Evolutionary conservation across 352 stramenopile genomes (phyloP).

Genomic region (Phytophthora ohioensis): DNA sequence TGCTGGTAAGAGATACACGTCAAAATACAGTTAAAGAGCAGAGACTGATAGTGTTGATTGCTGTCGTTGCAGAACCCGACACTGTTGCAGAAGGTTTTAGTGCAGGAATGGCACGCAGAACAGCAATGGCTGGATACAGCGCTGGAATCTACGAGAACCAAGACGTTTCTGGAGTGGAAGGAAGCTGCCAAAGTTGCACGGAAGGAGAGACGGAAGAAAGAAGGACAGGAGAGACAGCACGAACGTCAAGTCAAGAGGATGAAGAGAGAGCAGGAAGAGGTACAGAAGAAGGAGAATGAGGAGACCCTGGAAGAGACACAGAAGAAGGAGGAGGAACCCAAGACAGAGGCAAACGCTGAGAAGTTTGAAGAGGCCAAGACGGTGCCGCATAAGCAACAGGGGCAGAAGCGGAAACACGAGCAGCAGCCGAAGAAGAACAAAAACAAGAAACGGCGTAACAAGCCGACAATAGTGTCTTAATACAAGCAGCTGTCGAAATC

Average conservation of each 20-base stretch:
- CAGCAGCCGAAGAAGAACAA: conserved; percentile 21
- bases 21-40: conserved; percentile 1
- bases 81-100: conserved; percentile 72
- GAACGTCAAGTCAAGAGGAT: conserved; percentile 49
- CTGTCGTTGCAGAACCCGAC: conserved; percentile 46
- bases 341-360: not conserved
- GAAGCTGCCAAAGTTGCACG: conserved; percentile 69
- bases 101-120: conserved; percentile 73
- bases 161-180: conserved; percentile 70
- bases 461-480: conserved; percentile 22
- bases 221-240: conserved; percentile 57
- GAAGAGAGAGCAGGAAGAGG: conserved; percentile 44
- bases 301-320: conserved; percentile 3
- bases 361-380: conserved; percentile 1
- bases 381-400: not conserved
- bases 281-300: conserved; percentile 14
- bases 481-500: conserved; percentile 2
- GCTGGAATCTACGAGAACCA: conserved; percentile 59
- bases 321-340: not conserved
- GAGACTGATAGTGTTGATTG: not conserved
- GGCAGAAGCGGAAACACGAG: conserved; percentile 16
- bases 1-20: conserved; percentile 56
- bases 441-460: conserved; percentile 31
- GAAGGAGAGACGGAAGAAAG: conserved; percentile 67
- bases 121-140: conserved; percentile 66